Conservation (phyloP, 192 early-diverging fungal species). For the Podila clonocystis region DNA sequence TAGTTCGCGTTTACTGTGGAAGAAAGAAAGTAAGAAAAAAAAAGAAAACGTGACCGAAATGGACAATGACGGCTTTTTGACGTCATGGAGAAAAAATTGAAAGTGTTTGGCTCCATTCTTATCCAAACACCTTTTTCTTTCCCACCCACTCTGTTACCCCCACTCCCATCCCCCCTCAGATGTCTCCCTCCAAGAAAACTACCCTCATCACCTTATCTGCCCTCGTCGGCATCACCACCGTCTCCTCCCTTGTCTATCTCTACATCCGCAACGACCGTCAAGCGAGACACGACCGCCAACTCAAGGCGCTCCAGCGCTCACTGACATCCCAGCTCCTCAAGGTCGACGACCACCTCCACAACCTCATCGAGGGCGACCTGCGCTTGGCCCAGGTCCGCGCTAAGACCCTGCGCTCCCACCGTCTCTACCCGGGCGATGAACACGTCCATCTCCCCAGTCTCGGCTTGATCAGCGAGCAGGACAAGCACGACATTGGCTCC, state of each 20-base stretch:
- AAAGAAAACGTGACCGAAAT: background rate
- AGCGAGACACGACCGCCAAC: background rate
- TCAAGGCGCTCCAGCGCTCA: slow-evolving; percentile 10
- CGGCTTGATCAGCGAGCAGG: slow-evolving; percentile 19
- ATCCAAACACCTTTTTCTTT: background rate
- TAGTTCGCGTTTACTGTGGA: background rate
- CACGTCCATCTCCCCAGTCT: slow-evolving; percentile 21
- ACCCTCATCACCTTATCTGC: slow-evolving; percentile 29
- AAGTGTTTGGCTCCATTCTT: background rate
- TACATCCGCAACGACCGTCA: slow-evolving; percentile 7
- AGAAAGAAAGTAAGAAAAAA: background rate
- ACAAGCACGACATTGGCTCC: slow-evolving; percentile 8
- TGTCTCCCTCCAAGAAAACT: slow-evolving; percentile 17
- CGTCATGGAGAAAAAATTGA: background rate
- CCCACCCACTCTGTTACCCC: background rate
- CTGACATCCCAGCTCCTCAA: slow-evolving; percentile 24
- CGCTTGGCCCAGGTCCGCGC: slow-evolving; percentile 26
- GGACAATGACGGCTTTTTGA: background rate
- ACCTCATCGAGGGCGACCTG: slow-evolving; percentile 18
- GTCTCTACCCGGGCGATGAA: slow-evolving; percentile 18
- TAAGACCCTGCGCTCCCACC: slow-evolving; percentile 28
- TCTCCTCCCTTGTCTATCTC: slow-evolving; percentile 28
- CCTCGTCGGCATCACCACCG: slow-evolving; percentile 22
- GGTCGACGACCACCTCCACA: slow-evolving; percentile 17
- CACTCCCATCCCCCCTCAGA: slow-evolving; percentile 3